Evolutionary conservation across 2,329 filamentous ascomycete genomes (phyloP).

Genomic region (Juglanconis sp.): DNA sequence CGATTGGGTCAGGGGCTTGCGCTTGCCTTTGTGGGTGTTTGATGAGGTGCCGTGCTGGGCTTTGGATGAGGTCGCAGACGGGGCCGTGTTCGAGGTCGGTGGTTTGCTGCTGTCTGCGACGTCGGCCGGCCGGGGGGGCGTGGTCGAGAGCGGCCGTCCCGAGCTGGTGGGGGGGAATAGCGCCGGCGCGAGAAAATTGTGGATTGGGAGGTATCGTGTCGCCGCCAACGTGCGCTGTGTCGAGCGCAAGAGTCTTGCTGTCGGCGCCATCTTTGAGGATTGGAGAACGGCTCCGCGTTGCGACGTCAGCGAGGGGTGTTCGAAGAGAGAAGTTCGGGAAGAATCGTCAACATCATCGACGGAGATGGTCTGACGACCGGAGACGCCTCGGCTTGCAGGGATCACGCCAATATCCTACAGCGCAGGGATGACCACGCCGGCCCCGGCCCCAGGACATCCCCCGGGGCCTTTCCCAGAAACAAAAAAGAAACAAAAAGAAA

Average conservation of each 20-base stretch:
- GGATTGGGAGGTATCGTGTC: constrained; percentile 24
- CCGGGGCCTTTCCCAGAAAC: too few species aligned
- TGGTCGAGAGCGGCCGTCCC: constrained; percentile 18
- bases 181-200: constrained; percentile 37
- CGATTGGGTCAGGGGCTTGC: constrained; percentile 62
- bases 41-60: constrained; percentile 16
- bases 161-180: constrained; percentile 23
- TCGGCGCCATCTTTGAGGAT: constrained; percentile 22
- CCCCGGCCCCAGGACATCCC: too few species aligned
- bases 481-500: neutral
- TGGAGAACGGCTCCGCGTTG: neutral
- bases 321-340: too few species aligned
- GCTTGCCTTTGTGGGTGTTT: constrained; percentile 33
- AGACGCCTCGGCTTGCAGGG: constrained; percentile 2
- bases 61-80: neutral
- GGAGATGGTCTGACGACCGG: constrained; percentile 6
- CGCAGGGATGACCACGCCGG: too few species aligned
- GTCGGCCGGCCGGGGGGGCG: constrained; percentile 16
- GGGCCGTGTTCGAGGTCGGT: neutral
- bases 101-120: constrained; percentile 8
- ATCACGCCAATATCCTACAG: neutral
- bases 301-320: neutral
- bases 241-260: constrained; percentile 20
- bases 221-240: constrained; percentile 20
- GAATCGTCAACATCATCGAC: constrained; percentile 12